Evolutionary conservation across 352 stramenopile species (phyloP).

Genomic region (Achlya hypogyna): DNA sequence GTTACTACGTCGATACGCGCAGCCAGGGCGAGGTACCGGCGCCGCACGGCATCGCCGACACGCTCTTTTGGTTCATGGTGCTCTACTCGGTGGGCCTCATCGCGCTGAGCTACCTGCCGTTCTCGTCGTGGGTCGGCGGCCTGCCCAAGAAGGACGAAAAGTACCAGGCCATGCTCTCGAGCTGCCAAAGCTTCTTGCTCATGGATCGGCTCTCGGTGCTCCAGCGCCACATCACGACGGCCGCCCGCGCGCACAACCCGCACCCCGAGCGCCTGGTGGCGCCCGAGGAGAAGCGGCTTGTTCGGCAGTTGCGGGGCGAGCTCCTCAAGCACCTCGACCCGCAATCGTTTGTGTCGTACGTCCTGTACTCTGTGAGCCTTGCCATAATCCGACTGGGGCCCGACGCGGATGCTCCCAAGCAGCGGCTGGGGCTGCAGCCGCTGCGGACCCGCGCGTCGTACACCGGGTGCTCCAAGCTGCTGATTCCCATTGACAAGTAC

Average conservation of each 20-base stretch:
- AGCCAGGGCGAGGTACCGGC: not conserved
- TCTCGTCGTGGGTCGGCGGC: constrained; percentile 11
- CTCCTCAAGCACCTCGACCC: constrained; percentile 16
- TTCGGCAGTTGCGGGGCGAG: constrained; percentile 2
- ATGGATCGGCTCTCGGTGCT: constrained; percentile 16
- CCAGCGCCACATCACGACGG: not conserved
- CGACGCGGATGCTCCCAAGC: not conserved
- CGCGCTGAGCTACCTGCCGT: constrained; percentile 16
- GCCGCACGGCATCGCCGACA: constrained; percentile 5
- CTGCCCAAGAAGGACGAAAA: not conserved
- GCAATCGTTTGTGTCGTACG: constrained; percentile 9
- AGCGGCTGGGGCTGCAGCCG: not conserved
- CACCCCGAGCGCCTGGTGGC: not conserved
- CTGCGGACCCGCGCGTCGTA: constrained; percentile 4
- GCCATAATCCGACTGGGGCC: not conserved
- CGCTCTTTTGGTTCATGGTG: constrained; percentile 20
- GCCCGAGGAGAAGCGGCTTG: constrained; percentile 10
- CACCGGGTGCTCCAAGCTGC: constrained; percentile 8
- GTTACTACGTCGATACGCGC: constrained; percentile 18
- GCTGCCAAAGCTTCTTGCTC: constrained; percentile 15
- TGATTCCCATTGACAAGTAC: constrained; percentile 16
- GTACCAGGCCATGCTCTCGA: constrained; percentile 19
- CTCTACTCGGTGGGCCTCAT: constrained; percentile 17
- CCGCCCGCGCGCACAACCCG: not conserved
- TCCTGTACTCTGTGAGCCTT: constrained; percentile 11